Evolutionary conservation across 768 basidiomycete species (phyloP), one percentile per base, ranked within the genome.

Genomic region (Sarcomyxa edulis): DNA sequence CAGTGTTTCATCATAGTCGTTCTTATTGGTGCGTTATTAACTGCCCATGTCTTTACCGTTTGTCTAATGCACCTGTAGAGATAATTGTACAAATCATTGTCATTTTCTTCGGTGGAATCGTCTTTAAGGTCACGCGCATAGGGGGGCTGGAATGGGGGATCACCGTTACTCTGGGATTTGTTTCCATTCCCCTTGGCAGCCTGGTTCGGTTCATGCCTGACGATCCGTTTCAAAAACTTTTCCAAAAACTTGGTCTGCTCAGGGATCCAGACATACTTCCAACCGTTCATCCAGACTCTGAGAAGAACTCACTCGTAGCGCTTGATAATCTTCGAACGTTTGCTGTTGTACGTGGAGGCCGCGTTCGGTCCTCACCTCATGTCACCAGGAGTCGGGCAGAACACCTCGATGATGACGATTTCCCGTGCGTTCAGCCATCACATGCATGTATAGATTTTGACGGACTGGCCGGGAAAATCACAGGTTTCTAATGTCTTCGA

Each of bases 31-130:
- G 47, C 44, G 65, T 65, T 6, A 14, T 15, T 4, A 23, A 45
- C 26, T 38, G 42, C 32, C 35, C 25, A 22, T 33, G 30, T 12
- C 42, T 19, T 50, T n/a, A n/a, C n/a, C n/a, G n/a, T n/a, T n/a
- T n/a, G n/a, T n/a, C n/a, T n/a, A n/a, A n/a, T n/a, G n/a, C n/a
- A n/a, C n/a, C n/a, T n/a, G n/a, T n/a, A 83, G 83, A 87, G 66
- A 59, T 84, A 46, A 78, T 65, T 7, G 72, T 79, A 7, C 86
- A 89, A 51, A 53, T 84, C 32, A 37, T 84, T 45, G 84, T 88
- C 43, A 76, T 86, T 45, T 79, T 80, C 48, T 61, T 86, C 32
- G 85, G 84, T 27, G 81, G 84, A 20, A 65, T 78, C 1, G 84
- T 83, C 1, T 87, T 88, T 64, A 74, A 79, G 45, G 85, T 87